Base-by-base conservation (phyloP, 345 rosid genomes). In the Linum usitatissimum region DNA sequence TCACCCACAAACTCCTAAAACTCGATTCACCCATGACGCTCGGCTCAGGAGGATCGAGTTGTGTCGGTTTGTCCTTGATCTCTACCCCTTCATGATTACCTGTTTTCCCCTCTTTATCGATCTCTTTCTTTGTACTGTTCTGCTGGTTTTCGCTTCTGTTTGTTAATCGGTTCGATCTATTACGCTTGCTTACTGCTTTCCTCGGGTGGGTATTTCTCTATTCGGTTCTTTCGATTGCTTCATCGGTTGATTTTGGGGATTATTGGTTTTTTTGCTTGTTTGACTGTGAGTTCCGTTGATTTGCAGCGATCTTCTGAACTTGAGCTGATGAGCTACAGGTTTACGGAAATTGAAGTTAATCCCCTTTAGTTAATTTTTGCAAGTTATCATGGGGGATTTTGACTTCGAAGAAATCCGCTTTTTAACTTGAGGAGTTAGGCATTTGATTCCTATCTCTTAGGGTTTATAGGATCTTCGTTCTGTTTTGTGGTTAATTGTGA, bases 41-140 rank as follows among this genome's bases (percentile, higher is more conserved):
- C 18, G 59, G 59, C 59, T 55, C 59, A 18, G 59, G 59, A 55
- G 59, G 59, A 55, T 55, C 59, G 59, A 55, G 59, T 55, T 18
- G n/a, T 28, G 59, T 55, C 20, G 59, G 59, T 55, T 28, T 9
- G 59, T 55, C 59, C 59, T 18, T 19, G 9, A 18, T 28, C 59
- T 19, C 5, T 7, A 34, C 5, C 3, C 51, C 14, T 15, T 45
- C 17, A 45, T 17, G 51, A 10, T 45, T 23, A 31, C 62, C 17
- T 30, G 18, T 28, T 59, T 34, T 59, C 15, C 10, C 18, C 8
- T 38, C n/a, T 30, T 40, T 23, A 23, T 30, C 62, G 19, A 30
- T 58, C 30, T 6, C 19, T 15, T 58, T 58, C 38, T 59, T 14
- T 6, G 15, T 28, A 7, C 30, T 30, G n/a, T 31, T 59, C 62